Conservation (phyloP, 169 alveolate genomes). For the Gregarina niphandrodes region DNA sequence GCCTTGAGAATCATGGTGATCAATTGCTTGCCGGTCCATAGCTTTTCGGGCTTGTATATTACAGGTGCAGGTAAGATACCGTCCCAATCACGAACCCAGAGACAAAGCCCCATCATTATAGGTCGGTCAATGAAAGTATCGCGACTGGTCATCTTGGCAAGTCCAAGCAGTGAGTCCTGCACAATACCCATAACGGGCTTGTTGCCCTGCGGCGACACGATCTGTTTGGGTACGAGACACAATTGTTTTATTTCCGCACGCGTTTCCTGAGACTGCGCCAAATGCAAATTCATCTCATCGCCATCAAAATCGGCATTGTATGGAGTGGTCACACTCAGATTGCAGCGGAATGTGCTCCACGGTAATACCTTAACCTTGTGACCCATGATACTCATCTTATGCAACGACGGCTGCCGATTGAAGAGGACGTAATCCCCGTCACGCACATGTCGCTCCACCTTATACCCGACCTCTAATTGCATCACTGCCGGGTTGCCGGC, state of each 20-base stretch:
- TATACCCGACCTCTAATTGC: slow-evolving; percentile 72
- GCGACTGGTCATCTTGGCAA: slow-evolving; percentile 71
- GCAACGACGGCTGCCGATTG: slow-evolving; percentile 98
- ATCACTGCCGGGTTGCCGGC: slow-evolving; percentile 50
- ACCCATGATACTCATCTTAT: slow-evolving; percentile 99
- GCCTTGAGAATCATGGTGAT: slow-evolving; percentile 72
- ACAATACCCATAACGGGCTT: slow-evolving; percentile 99
- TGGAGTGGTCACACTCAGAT: slow-evolving; percentile 94
- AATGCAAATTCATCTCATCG: slow-evolving; percentile 99
- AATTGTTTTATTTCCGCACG: slow-evolving; percentile 90
- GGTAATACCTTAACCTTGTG: slow-evolving; percentile 87
- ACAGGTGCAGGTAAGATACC: slow-evolving; percentile 93
- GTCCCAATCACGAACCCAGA: slow-evolving; percentile 87
- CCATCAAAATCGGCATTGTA: slow-evolving; percentile 99
- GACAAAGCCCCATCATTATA: slow-evolving; percentile 64
- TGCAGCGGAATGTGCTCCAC: slow-evolving; percentile 90
- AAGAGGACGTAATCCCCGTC: slow-evolving; percentile 93
- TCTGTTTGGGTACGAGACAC: slow-evolving; percentile 93
- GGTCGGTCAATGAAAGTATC: slow-evolving; percentile 81
- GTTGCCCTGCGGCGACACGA: slow-evolving; percentile 96
- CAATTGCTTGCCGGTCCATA: slow-evolving; percentile 98
- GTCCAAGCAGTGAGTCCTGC: slow-evolving; percentile 88
- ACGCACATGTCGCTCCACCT: slow-evolving; percentile 93
- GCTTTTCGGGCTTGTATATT: slow-evolving; percentile 78
- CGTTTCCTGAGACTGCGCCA: slow-evolving; percentile 95